phyloP scores from a whole-genome alignment of 148 eudicot species.

The Vaccinium macrocarpon region DNA sequence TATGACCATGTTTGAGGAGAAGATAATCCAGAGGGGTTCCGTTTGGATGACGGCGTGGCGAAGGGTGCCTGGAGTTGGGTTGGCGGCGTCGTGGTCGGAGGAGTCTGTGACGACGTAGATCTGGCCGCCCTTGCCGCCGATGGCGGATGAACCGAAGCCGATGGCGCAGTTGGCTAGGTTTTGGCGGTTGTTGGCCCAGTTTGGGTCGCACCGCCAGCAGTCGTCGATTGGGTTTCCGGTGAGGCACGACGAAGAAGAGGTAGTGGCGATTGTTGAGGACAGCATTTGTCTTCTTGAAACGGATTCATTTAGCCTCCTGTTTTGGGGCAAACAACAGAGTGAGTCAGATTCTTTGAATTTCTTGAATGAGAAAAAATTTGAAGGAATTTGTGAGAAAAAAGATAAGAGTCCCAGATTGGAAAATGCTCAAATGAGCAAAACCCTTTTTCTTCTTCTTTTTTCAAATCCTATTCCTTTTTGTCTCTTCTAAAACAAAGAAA shows the following conservation, averaged over 20 bases:
- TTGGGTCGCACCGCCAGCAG: slow-evolving; percentile 63
- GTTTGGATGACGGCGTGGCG: slow-evolving; percentile 48
- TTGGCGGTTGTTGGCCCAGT: slow-evolving; percentile 55
- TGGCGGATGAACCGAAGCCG: slow-evolving; percentile 48
- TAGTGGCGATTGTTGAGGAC: neutral
- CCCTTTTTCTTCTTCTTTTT: neutral
- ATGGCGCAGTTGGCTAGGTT: slow-evolving; percentile 55
- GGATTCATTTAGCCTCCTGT: slow-evolving; percentile 78
- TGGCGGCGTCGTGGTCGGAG: slow-evolving; percentile 53
- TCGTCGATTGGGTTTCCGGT: slow-evolving; percentile 69
- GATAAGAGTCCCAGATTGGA: neutral
- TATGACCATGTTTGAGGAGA: slow-evolving; percentile 48
- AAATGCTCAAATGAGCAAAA: slow-evolving; percentile 8
- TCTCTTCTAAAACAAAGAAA: neutral
- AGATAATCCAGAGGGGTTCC: slow-evolving; percentile 59
- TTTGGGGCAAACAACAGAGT: slow-evolving; percentile 12
- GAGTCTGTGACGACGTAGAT: slow-evolving; percentile 60
- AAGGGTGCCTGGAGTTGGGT: slow-evolving; percentile 54
- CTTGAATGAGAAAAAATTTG: neutral
- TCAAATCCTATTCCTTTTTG: neutral
- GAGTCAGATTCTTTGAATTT: neutral
- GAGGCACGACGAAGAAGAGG: slow-evolving; percentile 25
- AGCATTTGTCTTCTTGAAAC: slow-evolving; percentile 57
- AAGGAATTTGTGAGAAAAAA: neutral
- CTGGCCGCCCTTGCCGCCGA: slow-evolving; percentile 61